Evolutionary conservation across 345 rosid species (phyloP), one percentile per base, ranked within the genome.

Genomic region (Xanthoceras sorbifolium): DNA sequence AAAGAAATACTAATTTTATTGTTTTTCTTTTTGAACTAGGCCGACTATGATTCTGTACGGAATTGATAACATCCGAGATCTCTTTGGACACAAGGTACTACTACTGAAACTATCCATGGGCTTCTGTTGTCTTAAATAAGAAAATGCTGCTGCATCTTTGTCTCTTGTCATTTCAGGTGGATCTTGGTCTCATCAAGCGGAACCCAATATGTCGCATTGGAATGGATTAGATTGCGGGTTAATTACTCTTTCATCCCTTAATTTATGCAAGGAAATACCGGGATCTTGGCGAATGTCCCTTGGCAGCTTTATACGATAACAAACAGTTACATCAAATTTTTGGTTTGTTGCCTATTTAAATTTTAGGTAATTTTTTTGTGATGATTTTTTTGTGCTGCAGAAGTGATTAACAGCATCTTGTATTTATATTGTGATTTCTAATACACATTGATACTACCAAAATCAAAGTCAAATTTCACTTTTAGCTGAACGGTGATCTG

Each of bases 31-130:
- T 71, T 79, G 79, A 74, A 78, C 76, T 86, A 93, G 99, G 76
- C 98, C 98, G 11, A 96, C 99, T 11, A 96, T 96, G 99, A 96
- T 96, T 69, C 78, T 96, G 20, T 91, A 92, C 12, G 92, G 89
- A 38, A 80, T 90, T 46, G 88, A 86, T 76, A 96, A 93, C 84
- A 93, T 93, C 74, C 86, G 99, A 7, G 99, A 96, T 84, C 96
- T 96, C 65, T 96, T 93, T 59, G 98, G 98, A 28, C 97, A 93
- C 90, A 93, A 89, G 97, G 99, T 95, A 86, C 71, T 77, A 20
- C 64, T 46, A 42, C 50, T 55, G 1, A 18, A 1, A 0, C 34
- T 67, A 61, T 48, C 8, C 10, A 2, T 46, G 55, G 66, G 18
- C 69, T 29, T 80, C 2, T n/a, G 28, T 18, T 65, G 38, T 50